A percentile compares a stretch with the other conserved stretches of the same genome.
Conservation (phyloP, 768 basidiomycete genomes). For the Xerocomellus dryophilus region DNA sequence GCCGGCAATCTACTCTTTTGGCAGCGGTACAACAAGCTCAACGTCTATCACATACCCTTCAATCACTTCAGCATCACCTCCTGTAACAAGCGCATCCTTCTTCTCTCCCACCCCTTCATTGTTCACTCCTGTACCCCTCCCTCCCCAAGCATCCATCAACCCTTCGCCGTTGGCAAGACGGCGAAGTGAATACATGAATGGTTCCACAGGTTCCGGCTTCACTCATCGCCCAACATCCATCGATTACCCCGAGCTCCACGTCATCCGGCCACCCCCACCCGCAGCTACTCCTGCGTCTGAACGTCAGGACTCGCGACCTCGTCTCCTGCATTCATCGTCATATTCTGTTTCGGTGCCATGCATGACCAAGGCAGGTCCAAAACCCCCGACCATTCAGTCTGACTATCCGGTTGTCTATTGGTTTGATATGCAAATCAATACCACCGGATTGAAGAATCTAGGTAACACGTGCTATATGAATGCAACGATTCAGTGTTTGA, state of each 20-base stretch:
- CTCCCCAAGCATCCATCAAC: constrained; percentile 84
- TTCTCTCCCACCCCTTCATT: constrained; percentile 39
- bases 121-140: constrained; percentile 51
- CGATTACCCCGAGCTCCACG: constrained; percentile 76
- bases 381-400: constrained; percentile 64
- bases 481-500: constrained; percentile 94
- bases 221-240: constrained; percentile 49
- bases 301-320: constrained; percentile 71
- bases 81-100: constrained; percentile 37
- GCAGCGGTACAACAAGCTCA: constrained; percentile 38
- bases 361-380: constrained; percentile 39
- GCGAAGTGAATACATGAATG: constrained; percentile 76
- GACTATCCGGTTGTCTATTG: constrained; percentile 84
- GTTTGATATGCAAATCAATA: constrained; percentile 75
- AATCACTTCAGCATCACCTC: constrained; percentile 40
- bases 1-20: constrained; percentile 34
- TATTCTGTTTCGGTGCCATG: constrained; percentile 26
- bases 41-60: constrained; percentile 53
- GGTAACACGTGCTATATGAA: constrained; percentile 99
- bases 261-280: constrained; percentile 76
- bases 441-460: constrained; percentile 88
- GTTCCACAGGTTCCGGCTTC: constrained; percentile 55
- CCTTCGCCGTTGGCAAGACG: constrained; percentile 71
- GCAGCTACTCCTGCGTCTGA: constrained; percentile 69
- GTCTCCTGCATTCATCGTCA: constrained; percentile 40